These are phyloP conservation scores for Ophiostoma piceae DNA, from an alignment of 2,329 filamentous ascomycete genomes.

Conservation along the genomic window DNA sequence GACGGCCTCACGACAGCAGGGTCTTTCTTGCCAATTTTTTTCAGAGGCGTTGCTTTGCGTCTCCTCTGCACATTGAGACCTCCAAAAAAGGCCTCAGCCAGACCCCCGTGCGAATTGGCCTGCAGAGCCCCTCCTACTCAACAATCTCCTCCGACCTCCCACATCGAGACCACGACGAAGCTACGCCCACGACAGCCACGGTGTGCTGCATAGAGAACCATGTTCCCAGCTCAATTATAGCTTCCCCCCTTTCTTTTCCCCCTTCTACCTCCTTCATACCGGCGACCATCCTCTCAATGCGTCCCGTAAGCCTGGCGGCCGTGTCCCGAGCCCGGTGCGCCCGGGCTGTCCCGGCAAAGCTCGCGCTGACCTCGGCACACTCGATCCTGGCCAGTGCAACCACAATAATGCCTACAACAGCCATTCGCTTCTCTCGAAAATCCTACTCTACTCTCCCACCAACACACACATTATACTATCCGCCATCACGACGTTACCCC, in stretches of 20 bases:
- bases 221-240: slow-evolving; percentile 6
- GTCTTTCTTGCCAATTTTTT: background rate
- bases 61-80: background rate
- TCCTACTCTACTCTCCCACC: background rate
- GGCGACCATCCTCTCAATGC: background rate
- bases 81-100: background rate
- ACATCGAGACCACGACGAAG: background rate
- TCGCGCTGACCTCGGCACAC: background rate
- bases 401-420: background rate
- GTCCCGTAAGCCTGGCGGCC: slow-evolving; percentile 13
- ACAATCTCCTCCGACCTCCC: background rate
- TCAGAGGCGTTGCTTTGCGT: too few relatives aligned
- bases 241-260: background rate
- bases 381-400: background rate
- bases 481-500: background rate
- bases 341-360: slow-evolving; percentile 17
- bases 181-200: background rate
- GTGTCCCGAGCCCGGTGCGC: slow-evolving; percentile 13
- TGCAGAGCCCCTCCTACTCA: background rate
- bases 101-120: background rate
- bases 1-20: slow-evolving; percentile 9
- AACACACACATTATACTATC: background rate
- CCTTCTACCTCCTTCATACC: background rate
- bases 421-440: background rate
- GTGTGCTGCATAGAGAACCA: slow-evolving; percentile 13